Percentiles rank a stretch among this genome's conserved stretches.
Conservation (phyloP, 1,139 yeast genomes). For the Meyerozyma sp. region DNA sequence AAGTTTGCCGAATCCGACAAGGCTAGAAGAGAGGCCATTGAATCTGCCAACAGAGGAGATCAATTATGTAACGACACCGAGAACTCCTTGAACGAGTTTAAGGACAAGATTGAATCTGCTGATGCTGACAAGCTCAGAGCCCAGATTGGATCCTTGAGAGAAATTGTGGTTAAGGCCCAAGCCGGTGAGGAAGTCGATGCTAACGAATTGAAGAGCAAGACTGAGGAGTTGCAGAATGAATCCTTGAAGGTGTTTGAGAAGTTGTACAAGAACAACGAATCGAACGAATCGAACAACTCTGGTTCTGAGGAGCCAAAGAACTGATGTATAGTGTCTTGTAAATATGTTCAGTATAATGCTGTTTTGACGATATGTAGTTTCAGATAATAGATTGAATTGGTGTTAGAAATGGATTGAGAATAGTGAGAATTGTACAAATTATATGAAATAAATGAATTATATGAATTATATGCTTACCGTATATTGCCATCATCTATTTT, state of each 20-base stretch:
- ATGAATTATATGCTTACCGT: no score
- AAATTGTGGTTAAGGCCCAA: slow-evolving; percentile 89
- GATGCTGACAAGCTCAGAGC: slow-evolving; percentile 84
- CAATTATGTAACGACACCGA: slow-evolving; percentile 96
- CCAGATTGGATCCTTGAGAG: slow-evolving; percentile 76
- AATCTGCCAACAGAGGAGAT: slow-evolving; percentile 95
- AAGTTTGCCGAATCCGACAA: slow-evolving; percentile 95
- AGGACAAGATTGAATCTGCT: slow-evolving; percentile 83
- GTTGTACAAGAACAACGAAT: slow-evolving; percentile 75
- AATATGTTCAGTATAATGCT: slow-evolving; percentile 6
- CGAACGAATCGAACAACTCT: slow-evolving; percentile 17
- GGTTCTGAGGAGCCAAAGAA: slow-evolving; percentile 38
- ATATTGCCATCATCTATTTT: slow-evolving; percentile 2
- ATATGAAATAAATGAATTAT: no score
- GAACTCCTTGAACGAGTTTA: slow-evolving; percentile 88
- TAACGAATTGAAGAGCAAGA: slow-evolving; percentile 83
- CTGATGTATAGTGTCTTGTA: slow-evolving; percentile 18
- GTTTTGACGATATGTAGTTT: not conserved
- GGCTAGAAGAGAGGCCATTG: slow-evolving; percentile 91
- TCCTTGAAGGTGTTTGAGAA: slow-evolving; percentile 93
- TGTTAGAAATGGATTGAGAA: no score
- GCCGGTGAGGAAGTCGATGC: slow-evolving; percentile 85
- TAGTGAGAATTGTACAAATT: no score
- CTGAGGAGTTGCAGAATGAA: slow-evolving; percentile 89
- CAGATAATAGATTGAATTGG: no score